These are phyloP conservation scores for Chlorella sp. DNA, from an alignment of 139 green algal genomes.

Conservation along the genomic window DNA sequence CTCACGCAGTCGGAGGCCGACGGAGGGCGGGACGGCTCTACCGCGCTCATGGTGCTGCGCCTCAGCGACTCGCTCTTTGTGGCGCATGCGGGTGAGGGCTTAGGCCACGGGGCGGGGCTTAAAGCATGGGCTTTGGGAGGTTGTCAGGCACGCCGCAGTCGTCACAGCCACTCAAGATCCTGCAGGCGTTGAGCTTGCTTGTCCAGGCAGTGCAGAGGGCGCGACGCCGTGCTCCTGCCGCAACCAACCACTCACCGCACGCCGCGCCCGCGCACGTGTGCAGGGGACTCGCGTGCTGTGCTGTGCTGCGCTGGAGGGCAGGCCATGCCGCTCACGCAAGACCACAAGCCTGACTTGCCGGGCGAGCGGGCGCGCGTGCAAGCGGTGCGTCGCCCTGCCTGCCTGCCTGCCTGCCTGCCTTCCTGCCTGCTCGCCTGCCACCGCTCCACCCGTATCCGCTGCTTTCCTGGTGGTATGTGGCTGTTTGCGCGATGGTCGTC, in stretches of 20 bases:
- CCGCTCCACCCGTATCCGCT: too few species aligned
- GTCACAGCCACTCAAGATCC: too few species aligned
- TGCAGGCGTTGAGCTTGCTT: too few species aligned
- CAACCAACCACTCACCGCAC: too few species aligned
- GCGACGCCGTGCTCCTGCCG: too few species aligned
- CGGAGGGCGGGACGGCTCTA: constrained; percentile 53
- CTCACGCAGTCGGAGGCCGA: constrained; percentile 19
- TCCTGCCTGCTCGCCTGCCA: too few species aligned
- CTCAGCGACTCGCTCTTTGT: constrained; percentile 53
- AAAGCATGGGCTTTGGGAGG: too few species aligned
- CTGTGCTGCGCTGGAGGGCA: constrained; percentile 32
- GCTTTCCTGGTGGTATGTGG: too few species aligned
- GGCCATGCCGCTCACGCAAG: constrained; percentile 56
- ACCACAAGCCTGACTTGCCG: constrained; percentile 69
- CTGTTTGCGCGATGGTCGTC: too few species aligned
- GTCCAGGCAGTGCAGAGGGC: too few species aligned
- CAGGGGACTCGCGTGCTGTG: constrained; percentile 58
- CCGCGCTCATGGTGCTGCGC: constrained; percentile 52
- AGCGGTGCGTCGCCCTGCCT: constrained; percentile 22
- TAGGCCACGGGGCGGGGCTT: neutral
- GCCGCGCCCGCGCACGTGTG: constrained; percentile 10
- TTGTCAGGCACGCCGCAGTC: too few species aligned
- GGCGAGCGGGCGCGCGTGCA: constrained; percentile 38
- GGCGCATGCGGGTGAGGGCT: constrained; percentile 48
- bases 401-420: neutral